Base-by-base conservation (phyloP, 2,329 filamentous ascomycete genomes). In the Hymenoscyphus linearis region DNA sequence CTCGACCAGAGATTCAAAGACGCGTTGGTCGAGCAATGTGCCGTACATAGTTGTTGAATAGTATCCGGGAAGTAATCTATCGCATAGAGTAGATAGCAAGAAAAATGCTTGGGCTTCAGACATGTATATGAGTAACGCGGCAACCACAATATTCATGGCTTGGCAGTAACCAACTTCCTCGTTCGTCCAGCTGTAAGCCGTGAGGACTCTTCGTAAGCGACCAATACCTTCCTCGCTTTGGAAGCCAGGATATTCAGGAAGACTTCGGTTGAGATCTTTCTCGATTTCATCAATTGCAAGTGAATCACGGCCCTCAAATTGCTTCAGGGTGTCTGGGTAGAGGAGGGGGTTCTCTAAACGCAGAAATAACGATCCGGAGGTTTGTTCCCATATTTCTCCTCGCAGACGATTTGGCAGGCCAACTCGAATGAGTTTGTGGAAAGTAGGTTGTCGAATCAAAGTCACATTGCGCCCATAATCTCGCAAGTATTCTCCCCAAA, bases 11-110 rank as follows among this genome's bases (percentile, higher is more conserved):
- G 90, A 96, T 76, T 99, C 95, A 70, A 99, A 99, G 14, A 99
- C 95, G 68, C 95, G 91, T 71, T 99, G 95, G 72, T 99, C 95
- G 44, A 99, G 83, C 4, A 99, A 81, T 0, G 95, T 99, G 68
- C 95, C 95, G 76, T 99, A 99, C 95, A 99, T 99, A 66, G 96
- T 99, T 18, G 90, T 96, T 4, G 93, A 98, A 75, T 99, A 99
- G 78, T 99, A 99, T 4, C 95, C 95, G 0, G 95, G 95, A 3
- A 98, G 84, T 1, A 99, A 81, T 54, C 93, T 88, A 74, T 98
- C 93, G 78, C 95, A 99, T 16, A 99, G 81, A 1, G 93, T 83
- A 1, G 92, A 96, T 52, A 99, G 84, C 7, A 97, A 81, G 75
- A 95, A 99, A 77, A 98, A 99, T 1, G 95, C 95, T 76, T 99